These are phyloP conservation scores for Boletus reticulatus DNA, from an alignment of 768 basidiomycete species.

Conservation along the genomic window DNA sequence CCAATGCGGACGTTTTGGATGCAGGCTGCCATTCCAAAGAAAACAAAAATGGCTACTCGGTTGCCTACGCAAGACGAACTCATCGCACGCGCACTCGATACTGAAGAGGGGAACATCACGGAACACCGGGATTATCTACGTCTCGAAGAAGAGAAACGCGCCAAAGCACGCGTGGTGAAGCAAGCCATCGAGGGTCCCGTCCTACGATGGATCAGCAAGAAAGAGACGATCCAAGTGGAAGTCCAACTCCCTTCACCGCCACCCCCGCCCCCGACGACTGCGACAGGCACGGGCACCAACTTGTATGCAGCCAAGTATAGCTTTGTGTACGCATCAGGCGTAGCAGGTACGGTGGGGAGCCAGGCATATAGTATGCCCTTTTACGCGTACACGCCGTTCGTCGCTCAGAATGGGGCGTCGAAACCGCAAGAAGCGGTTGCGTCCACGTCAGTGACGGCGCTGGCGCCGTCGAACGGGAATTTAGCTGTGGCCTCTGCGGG, in stretches of 20 bases:
- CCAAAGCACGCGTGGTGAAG: constrained; percentile 58
- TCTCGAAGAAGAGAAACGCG: constrained; percentile 80
- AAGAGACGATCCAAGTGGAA: constrained; percentile 53
- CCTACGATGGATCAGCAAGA: constrained; percentile 67
- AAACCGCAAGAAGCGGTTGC: constrained; percentile 7
- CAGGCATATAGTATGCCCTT: constrained; percentile 27
- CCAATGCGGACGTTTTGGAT: not conserved
- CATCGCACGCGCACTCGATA: constrained; percentile 78
- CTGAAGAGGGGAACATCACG: constrained; percentile 79
- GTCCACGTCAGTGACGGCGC: not conserved
- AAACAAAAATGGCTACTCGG: constrained; percentile 49
- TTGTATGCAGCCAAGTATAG: constrained; percentile 17
- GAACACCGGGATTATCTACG: constrained; percentile 79
- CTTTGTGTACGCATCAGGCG: constrained; percentile 20
- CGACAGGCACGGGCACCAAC: constrained; percentile 12
- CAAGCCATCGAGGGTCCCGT: constrained; percentile 63
- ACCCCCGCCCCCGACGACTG: constrained; percentile 24
- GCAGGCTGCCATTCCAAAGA: constrained; percentile 62
- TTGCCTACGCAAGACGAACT: constrained; percentile 78
- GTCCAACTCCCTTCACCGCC: constrained; percentile 22
- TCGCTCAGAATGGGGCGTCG: constrained; percentile 5
- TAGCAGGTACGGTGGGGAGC: constrained; percentile 7
- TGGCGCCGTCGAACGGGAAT: not conserved
- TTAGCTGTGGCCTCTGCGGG: not conserved
- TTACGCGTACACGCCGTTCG: constrained; percentile 22